These are phyloP conservation scores for Geosmithia morbida DNA, from an alignment of 2,329 filamentous ascomycete genomes.

Conservation along the genomic window DNA sequence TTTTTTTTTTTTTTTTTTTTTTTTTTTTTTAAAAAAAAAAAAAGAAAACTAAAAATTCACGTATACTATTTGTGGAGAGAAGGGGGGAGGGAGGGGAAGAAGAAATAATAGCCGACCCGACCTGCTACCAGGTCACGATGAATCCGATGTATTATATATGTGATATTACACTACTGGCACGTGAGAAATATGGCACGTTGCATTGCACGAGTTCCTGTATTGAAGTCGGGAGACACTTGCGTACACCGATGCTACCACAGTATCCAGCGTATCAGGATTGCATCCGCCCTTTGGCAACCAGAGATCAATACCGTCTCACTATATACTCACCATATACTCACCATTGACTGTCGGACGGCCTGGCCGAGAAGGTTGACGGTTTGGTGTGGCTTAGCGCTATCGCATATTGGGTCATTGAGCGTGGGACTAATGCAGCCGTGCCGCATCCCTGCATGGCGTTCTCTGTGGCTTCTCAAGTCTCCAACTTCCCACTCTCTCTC, in stretches of 20 bases:
- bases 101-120: no score
- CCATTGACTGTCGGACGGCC: neutral
- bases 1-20: no score
- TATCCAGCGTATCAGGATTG: slow-evolving; percentile 1
- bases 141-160: no score
- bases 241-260: neutral
- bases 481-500: neutral
- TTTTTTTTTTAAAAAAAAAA: no score
- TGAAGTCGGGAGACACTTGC: neutral
- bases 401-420: neutral
- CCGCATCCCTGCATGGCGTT: neutral
- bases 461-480: neutral
- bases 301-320: neutral
- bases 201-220: neutral
- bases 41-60: no score
- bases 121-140: no score
- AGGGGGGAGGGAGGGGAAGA: no score
- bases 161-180: no score
- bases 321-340: neutral
- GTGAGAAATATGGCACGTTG: neutral
- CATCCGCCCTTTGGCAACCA: slow-evolving; percentile 1
- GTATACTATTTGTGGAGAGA: no score
- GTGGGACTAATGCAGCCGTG: neutral
- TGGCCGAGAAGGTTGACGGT: neutral
- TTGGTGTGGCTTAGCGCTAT: neutral